Conservation (phyloP, 768 basidiomycete species). For the Suillus occidentalis region DNA sequence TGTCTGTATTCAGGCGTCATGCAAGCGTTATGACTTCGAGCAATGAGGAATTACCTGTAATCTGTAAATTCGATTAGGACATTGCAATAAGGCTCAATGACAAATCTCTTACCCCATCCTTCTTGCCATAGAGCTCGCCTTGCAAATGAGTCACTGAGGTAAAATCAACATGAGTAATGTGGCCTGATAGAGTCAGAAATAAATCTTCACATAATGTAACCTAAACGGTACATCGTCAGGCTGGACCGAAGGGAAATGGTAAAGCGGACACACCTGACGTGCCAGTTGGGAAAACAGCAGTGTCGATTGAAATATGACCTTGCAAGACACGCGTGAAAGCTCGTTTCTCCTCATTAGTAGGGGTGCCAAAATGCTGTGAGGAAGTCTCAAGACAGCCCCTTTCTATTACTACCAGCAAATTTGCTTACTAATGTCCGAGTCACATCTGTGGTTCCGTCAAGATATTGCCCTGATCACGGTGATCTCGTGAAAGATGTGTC, state of each 20-base stretch:
- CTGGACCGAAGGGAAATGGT: background rate
- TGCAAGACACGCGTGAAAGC: slow-evolving; percentile 92
- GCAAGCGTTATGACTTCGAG: background rate
- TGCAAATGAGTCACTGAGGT: slow-evolving; percentile 74
- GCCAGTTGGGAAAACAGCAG: slow-evolving; percentile 76
- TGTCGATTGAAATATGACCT: slow-evolving; percentile 89
- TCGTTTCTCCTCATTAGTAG: slow-evolving; percentile 77
- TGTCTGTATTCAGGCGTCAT: slow-evolving; percentile 48
- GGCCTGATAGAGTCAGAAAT: background rate
- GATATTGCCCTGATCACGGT: slow-evolving; percentile 67
- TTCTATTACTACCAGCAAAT: background rate
- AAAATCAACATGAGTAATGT: slow-evolving; percentile 3
- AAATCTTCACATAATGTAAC: slow-evolving; percentile 52
- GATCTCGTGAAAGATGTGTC: background rate
- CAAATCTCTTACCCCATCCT: slow-evolving; percentile 62
- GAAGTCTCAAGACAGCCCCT: background rate
- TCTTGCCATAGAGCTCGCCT: slow-evolving; percentile 81
- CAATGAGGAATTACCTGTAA: slow-evolving; percentile 45
- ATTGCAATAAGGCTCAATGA: slow-evolving; percentile 7
- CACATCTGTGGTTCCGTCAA: slow-evolving; percentile 94
- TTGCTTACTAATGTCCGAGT: slow-evolving; percentile 79
- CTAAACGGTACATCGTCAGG: slow-evolving; percentile 29
- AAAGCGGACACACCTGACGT: slow-evolving; percentile 57
- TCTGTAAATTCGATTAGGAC: slow-evolving; percentile 35
- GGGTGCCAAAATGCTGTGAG: slow-evolving; percentile 81